A percentile compares a stretch with the other conserved stretches of the same genome.
These are phyloP conservation scores for Yamadazyma epiphylla DNA, from an alignment of 1,139 yeast genomes.

Conservation along the genomic window DNA sequence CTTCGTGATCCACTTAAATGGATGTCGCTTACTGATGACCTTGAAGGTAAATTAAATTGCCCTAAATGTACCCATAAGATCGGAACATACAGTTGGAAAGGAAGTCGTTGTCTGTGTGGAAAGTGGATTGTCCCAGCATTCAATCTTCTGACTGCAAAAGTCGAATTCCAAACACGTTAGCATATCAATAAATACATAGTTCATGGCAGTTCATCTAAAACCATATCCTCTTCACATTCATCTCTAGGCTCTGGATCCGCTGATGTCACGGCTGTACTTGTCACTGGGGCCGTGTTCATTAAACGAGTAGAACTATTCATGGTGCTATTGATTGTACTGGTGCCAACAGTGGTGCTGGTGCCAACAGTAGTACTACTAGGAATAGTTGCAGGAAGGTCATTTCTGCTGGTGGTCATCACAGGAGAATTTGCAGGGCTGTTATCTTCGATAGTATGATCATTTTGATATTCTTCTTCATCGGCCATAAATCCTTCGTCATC, in stretches of 20 bases:
- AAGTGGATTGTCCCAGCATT: constrained; percentile 95
- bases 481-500: constrained; percentile 49
- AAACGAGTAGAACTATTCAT: constrained; percentile 1
- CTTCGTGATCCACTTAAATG: constrained; percentile 83
- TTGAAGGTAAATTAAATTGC: constrained; percentile 85
- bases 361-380: too few species aligned
- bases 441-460: constrained; percentile 39
- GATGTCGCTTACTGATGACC: constrained; percentile 80
- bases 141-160: constrained; percentile 75
- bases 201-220: constrained; percentile 28
- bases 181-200: constrained; percentile 2
- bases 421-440: too few species aligned
- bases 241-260: constrained; percentile 1
- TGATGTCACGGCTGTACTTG: not conserved
- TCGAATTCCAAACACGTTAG: constrained; percentile 44
- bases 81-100: constrained; percentile 95
- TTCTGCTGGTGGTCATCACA: too few species aligned
- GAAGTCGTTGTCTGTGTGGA: constrained; percentile 92
- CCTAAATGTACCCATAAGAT: constrained; percentile 80
- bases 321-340: constrained; percentile 1
- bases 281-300: not conserved
- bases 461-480: constrained; percentile 54
- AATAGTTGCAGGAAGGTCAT: too few species aligned
- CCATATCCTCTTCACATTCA: constrained; percentile 37
- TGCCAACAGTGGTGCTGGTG: constrained; percentile 11